A percentile compares a stretch with the other conserved stretches of the same genome.
These are phyloP conservation scores for Aspergillus steynii DNA, from an alignment of 495 filamentous ascomycete species.

Conservation along the genomic window DNA sequence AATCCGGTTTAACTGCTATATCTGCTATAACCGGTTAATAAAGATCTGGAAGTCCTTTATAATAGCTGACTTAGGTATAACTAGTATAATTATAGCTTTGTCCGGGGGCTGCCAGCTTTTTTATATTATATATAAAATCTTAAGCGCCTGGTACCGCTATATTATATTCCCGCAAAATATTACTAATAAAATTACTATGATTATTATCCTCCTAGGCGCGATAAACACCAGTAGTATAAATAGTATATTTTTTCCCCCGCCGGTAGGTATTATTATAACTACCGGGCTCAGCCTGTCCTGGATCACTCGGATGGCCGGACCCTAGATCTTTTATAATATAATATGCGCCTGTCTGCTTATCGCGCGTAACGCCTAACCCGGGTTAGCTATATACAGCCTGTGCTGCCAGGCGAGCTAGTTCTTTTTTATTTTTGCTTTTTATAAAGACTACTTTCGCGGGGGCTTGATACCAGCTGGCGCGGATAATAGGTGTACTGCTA, in stretches of 20 bases:
- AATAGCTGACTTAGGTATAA: slow-evolving; percentile 18
- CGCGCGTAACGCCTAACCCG: no score
- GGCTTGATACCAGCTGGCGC: background rate
- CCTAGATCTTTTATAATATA: background rate
- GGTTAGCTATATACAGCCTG: background rate
- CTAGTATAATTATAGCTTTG: slow-evolving; percentile 19
- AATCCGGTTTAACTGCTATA: slow-evolving; percentile 17
- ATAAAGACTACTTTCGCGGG: background rate
- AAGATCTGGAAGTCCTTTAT: slow-evolving; percentile 15
- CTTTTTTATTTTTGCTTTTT: background rate
- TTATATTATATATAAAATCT: slow-evolving; percentile 9
- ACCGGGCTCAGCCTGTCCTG: background rate
- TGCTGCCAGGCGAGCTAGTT: background rate
- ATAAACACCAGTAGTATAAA: slow-evolving; percentile 25
- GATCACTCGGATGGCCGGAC: background rate
- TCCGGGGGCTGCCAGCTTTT: slow-evolving; percentile 16
- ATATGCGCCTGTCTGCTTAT: no score
- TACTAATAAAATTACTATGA: slow-evolving; percentile 13
- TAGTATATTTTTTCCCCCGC: slow-evolving; percentile 22
- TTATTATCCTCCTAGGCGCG: background rate
- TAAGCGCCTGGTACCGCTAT: slow-evolving; percentile 6
- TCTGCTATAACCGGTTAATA: slow-evolving; percentile 15
- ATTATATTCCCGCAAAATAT: slow-evolving; percentile 18
- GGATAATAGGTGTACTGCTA: no score
- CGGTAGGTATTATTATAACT: slow-evolving; percentile 17